Percentiles rank a stretch among this genome's conserved stretches.
phyloP scores from a whole-genome alignment of 2,329 filamentous ascomycete genomes.

The Graphiopsis chlorocephala region DNA sequence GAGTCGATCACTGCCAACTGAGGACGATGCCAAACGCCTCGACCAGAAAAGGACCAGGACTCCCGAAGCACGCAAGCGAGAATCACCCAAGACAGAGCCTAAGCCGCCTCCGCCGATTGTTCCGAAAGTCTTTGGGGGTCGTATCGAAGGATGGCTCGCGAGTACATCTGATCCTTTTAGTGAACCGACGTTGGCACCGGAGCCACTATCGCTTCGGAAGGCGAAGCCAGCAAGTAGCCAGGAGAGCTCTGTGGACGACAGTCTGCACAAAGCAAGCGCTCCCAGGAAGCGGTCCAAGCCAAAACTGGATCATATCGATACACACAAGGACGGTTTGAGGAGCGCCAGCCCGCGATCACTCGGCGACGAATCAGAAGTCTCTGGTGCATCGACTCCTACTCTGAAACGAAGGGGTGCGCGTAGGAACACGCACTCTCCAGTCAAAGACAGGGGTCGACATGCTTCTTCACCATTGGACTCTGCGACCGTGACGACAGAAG shows the following conservation, averaged over 20 bases:
- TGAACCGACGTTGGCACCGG: constrained; percentile 34
- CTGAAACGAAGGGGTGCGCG: constrained; percentile 37
- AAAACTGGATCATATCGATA: constrained; percentile 21
- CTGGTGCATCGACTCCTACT: constrained; percentile 22
- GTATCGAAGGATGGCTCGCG: constrained; percentile 62
- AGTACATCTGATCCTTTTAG: constrained; percentile 35
- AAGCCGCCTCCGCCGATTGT: constrained; percentile 36
- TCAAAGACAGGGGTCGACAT: constrained; percentile 37
- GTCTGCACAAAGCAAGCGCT: constrained; percentile 19
- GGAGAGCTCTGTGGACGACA: constrained; percentile 16
- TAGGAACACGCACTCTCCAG: constrained; percentile 41
- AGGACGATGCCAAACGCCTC: not conserved
- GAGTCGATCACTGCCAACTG: not conserved
- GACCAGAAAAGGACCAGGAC: not conserved
- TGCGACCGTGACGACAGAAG: constrained; percentile 35
- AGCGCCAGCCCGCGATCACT: constrained; percentile 10
- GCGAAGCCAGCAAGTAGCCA: constrained; percentile 15
- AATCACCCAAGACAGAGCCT: constrained; percentile 13
- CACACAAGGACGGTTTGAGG: not conserved
- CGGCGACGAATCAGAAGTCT: constrained; percentile 14
- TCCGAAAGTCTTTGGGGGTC: constrained; percentile 47
- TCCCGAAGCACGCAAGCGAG: not conserved
- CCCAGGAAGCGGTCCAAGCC: constrained; percentile 23
- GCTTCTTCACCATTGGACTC: constrained; percentile 28
- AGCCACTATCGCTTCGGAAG: constrained; percentile 27